Evolutionary conservation across 2,329 filamentous ascomycete genomes (phyloP), one percentile per base, ranked within the genome.

Genomic region (Cordyceps fumosorosea): DNA sequence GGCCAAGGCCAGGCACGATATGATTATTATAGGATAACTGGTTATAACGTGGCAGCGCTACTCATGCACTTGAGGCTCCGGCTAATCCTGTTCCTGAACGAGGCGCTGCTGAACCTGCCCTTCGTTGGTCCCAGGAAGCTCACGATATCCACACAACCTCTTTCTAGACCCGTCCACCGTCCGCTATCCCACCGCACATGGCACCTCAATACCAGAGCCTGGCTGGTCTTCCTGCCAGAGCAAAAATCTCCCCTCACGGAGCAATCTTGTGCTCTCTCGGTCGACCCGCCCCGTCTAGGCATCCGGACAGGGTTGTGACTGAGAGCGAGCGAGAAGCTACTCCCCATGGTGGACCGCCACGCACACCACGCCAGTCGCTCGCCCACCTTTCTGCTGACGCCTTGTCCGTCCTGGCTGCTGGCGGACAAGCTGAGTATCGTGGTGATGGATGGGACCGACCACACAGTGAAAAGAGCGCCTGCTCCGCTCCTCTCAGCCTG

Each of bases 11-110:
- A 50, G 45, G 32, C 56, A 58, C 54, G n/a, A 55, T 44, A 22
- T 29, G 29, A 20, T 20, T 29, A 37, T 32, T 29, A 22, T n/a
- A 56, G 22, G 12, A n/a, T 7, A 37, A 22, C 7, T 18, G 29
- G 45, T 32, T 20, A 58, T 58, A 50, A 50, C 32, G 18, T 32
- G 16, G 29, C 56, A 3, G 20, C 45, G 56, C 56, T 58, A 58
- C 56, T 50, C 56, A 40, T 29, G 56, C 56, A 58, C 32, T n/a
- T 24, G 44, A 58, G 29, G n/a, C n/a, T 48, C 55, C 56, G 26
- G 16, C 60, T 62, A 57, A 51, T 62, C 60, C 60, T 62, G 60
- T 62, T 62, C 60, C 60, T 62, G 60, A 56, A 44, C 53, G 45
- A 56, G 60, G 32, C 53, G 52, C 40, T 34, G 12, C 50, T 37